These are phyloP conservation scores for Pseudocercospora fuligena DNA, from an alignment of 2,329 filamentous ascomycete genomes.

Conservation along the genomic window DNA sequence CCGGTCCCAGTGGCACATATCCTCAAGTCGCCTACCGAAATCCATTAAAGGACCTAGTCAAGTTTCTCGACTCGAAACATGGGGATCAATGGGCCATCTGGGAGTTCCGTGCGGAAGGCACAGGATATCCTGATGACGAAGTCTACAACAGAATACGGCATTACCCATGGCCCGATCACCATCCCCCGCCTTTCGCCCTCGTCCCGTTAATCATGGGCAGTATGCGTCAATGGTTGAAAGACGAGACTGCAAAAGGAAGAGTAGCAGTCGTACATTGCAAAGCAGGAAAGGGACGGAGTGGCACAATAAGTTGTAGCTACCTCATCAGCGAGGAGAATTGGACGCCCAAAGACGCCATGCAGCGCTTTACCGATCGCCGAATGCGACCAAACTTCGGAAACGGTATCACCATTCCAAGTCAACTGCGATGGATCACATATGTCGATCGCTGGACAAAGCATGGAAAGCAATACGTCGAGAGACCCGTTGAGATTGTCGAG, in stretches of 20 bases:
- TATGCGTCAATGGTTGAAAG: conserved; percentile 85
- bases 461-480: conserved; percentile 74
- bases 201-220: conserved; percentile 88
- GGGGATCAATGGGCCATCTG: conserved; percentile 88
- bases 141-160: conserved; percentile 86
- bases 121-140: conserved; percentile 88
- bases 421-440: conserved; percentile 85
- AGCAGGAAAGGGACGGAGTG: conserved; percentile 91
- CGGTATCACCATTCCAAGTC: conserved; percentile 91
- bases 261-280: conserved; percentile 96
- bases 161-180: conserved; percentile 96
- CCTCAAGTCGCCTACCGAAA: conserved; percentile 93
- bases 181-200: conserved; percentile 89
- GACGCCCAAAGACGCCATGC: conserved; percentile 66
- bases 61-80: conserved; percentile 86
- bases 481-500: conserved; percentile 82
- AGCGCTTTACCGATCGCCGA: conserved; percentile 75
- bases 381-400: conserved; percentile 90
- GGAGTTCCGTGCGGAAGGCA: conserved; percentile 97
- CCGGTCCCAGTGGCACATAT: conserved; percentile 86
- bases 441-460: conserved; percentile 82
- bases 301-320: conserved; percentile 85
- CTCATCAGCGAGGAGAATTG: conserved; percentile 84
- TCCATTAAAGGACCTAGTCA: conserved; percentile 82
- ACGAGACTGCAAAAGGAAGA: conserved; percentile 57